phyloP scores from a whole-genome alignment of 495 filamentous ascomycete species.

The Penicillium ochrochloron region DNA sequence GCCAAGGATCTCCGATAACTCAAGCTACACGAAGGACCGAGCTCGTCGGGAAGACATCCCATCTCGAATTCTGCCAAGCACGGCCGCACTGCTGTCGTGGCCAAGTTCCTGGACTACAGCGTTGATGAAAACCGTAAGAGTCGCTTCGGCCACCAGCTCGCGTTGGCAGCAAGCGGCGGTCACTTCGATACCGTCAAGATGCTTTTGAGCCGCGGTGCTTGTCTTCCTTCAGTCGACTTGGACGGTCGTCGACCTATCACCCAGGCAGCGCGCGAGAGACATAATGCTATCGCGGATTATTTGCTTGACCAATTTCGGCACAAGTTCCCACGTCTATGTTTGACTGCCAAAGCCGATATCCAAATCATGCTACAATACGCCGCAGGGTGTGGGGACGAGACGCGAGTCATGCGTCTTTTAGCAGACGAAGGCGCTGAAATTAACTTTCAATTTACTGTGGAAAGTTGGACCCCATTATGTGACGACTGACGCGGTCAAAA shows the following conservation, averaged over 20 bases:
- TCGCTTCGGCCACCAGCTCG: background rate
- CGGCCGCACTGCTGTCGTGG: background rate
- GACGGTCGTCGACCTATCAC: background rate
- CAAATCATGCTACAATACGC: background rate
- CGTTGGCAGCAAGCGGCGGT: background rate
- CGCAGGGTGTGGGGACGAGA: background rate
- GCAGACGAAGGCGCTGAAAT: background rate
- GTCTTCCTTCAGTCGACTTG: background rate
- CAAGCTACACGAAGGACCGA: background rate
- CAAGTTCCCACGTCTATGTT: background rate
- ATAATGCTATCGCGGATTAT: background rate
- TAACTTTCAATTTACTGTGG: background rate
- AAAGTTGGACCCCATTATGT: background rate
- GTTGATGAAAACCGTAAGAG: background rate
- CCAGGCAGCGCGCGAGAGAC: background rate
- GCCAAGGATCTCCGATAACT: background rate
- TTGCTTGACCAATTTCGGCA: background rate
- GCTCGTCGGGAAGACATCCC: background rate
- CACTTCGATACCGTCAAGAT: background rate
- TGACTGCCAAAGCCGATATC: background rate
- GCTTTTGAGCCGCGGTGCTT: background rate
- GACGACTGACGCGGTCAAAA: background rate
- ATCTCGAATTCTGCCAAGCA: background rate
- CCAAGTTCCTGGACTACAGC: background rate
- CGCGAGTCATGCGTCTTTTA: background rate